phyloP scores from a whole-genome alignment of 352 stramenopile species.

The Phytophthora lateralis region DNA sequence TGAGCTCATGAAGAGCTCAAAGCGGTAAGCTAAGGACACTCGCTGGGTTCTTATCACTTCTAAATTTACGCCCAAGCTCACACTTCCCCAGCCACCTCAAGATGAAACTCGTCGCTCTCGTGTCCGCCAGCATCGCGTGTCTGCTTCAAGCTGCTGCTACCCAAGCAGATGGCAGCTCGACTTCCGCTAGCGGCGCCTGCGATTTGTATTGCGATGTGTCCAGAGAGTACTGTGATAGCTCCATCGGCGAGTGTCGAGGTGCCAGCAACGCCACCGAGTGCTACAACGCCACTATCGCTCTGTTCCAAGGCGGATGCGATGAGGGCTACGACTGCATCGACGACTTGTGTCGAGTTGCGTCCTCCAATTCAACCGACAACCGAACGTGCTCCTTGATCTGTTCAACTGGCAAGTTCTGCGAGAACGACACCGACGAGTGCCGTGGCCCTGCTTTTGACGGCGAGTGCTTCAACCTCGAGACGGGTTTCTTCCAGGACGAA shows the following conservation, averaged over 20 bases:
- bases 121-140: neutral
- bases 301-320: slow-evolving; percentile 40
- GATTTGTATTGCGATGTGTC: neutral
- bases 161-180: neutral
- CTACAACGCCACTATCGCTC: slow-evolving; percentile 35
- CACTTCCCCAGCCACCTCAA: slow-evolving; percentile 1
- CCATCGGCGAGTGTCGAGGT: slow-evolving; percentile 25
- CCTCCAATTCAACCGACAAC: slow-evolving; percentile 9
- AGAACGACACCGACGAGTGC: slow-evolving; percentile 22
- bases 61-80: neutral
- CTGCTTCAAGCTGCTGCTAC: neutral
- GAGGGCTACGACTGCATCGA: slow-evolving; percentile 32
- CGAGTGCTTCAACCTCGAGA: slow-evolving; percentile 48
- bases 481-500: slow-evolving; percentile 26
- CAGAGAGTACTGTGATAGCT: slow-evolving; percentile 40
- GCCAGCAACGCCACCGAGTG: slow-evolving; percentile 25
- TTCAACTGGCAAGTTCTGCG: slow-evolving; percentile 28
- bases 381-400: slow-evolving; percentile 19
- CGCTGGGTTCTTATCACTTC: neutral
- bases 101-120: slow-evolving; percentile 1
- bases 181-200: neutral
- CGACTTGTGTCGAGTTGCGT: slow-evolving; percentile 34
- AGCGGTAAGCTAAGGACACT: neutral
- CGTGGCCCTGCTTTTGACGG: slow-evolving; percentile 22
- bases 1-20: slow-evolving; percentile 2